Conservation (phyloP, 2,329 filamentous ascomycete genomes). For the Hortaea sp. region DNA sequence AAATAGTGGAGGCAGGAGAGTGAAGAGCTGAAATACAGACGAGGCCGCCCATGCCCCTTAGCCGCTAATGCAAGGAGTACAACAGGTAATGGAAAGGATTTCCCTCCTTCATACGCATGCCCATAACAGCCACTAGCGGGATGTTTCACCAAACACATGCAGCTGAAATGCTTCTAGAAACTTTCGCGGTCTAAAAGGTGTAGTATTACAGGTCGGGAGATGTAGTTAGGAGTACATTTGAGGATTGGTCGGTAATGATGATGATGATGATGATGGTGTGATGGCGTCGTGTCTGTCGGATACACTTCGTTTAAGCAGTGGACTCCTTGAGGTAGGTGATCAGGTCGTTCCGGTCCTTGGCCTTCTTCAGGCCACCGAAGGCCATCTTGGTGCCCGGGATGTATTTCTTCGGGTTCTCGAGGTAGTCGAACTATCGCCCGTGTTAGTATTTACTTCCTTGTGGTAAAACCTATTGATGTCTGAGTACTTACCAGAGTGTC, state of each 20-base stretch:
- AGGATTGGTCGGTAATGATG: background rate
- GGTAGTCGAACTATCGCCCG: constrained; percentile 73
- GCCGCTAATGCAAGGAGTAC: constrained; percentile 5
- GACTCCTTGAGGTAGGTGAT: constrained; percentile 73
- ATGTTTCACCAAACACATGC: background rate
- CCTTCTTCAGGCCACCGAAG: constrained; percentile 99
- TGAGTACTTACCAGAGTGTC: constrained; percentile 57
- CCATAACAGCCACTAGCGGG: background rate
- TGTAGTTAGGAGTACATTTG: constrained; percentile 4
- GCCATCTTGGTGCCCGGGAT: constrained; percentile 99
- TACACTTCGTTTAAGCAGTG: constrained; percentile 49
- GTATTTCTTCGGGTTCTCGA: constrained; percentile 99
- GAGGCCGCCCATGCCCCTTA: background rate
- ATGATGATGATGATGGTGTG: background rate
- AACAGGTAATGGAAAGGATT: background rate
- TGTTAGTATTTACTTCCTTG: background rate
- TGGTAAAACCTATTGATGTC: background rate
- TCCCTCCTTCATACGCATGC: background rate
- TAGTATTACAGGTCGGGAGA: constrained; percentile 8
- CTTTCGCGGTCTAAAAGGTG: background rate
- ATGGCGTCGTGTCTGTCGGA: background rate
- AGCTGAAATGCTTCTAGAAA: background rate
- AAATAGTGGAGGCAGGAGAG: background rate
- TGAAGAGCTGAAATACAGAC: constrained; percentile 10
- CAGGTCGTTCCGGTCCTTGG: constrained; percentile 97